Evolutionary conservation across 179 eudicot genomes (phyloP), one percentile per base, ranked within the genome.

Genomic region (Beta lomatogona): DNA sequence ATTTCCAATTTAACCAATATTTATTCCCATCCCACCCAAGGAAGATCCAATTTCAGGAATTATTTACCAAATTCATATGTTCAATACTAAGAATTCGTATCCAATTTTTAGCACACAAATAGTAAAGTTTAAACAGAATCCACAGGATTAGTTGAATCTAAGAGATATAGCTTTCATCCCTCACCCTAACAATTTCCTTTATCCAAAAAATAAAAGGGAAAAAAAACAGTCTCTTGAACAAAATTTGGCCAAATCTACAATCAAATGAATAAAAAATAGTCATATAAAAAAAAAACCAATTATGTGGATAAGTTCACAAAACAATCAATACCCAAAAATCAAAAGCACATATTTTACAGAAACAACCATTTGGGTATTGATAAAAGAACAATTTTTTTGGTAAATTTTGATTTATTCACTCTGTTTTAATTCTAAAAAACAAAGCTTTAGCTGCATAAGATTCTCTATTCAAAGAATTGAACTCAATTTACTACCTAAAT

Each of bases 261-360:
- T 6, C 63, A 58, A 58, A 58, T 48, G 52, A 48, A 48, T 48
- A 16, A 16, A 4, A 0, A 58, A 15, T 22, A 58, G 1, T 14
- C 18, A 58, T 58, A 58, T 6, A 14, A 13, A 9, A 48, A 48
- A 5, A 48, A 48, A 9, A 48, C 52, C 9, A 60, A 60, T 60
- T 60, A 2, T 16, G 65, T 19, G 21, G 8, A 57, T 72, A 9
- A 72, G 16, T 21, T 72, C 18, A 54, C 25, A 55, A 78, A 66
- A 45, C n/a, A 25, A 54, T 61, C 6, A 64, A 74, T 22, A 45
- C 74, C 58, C 82, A 79, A 60, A 73, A 73, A 65, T 10, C 9
- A 54, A 78, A 73, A 25, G 10, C 22, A 21, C 14, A 75, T 36
- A 75, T 52, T 31, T 16, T 50, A 57, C 48, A 54, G 21, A 41